phyloP scores from a whole-genome alignment of 345 rosid species.

The Brassica incana region DNA sequence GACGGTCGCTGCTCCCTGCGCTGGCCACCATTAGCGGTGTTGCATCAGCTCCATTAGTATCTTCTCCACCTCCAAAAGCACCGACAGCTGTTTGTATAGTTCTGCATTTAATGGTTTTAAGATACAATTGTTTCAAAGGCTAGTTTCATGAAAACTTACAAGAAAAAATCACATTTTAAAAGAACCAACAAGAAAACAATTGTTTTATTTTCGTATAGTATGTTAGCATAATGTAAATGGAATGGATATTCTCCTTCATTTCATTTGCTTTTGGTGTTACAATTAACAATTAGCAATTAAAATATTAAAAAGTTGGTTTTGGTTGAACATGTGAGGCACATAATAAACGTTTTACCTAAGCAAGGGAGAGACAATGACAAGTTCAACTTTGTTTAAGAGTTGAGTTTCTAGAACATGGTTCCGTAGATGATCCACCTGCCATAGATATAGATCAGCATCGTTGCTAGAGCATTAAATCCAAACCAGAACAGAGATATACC shows the following conservation, averaged over 20 bases:
- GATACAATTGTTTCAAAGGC: neutral
- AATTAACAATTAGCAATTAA: neutral
- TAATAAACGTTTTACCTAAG: conserved; percentile 51
- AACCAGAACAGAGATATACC: conserved; percentile 40
- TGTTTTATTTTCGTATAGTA: neutral
- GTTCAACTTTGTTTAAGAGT: conserved; percentile 53
- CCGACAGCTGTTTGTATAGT: conserved; percentile 83
- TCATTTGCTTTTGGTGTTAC: neutral
- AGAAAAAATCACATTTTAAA: neutral
- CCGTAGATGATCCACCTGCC: conserved; percentile 63
- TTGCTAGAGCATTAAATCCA: conserved; percentile 18
- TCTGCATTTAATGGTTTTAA: conserved; percentile 40
- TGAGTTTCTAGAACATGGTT: conserved; percentile 60
- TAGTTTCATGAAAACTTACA: neutral
- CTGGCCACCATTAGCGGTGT: conserved; percentile 60
- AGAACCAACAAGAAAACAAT: neutral
- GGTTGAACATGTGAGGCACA: neutral
- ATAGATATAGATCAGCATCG: conserved; percentile 1
- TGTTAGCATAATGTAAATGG: neutral
- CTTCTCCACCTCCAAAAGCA: conserved; percentile 65
- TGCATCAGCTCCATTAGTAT: conserved; percentile 34
- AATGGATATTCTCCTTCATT: neutral
- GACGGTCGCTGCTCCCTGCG: conserved; percentile 49
- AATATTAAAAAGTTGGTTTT: neutral
- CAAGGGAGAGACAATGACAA: conserved; percentile 73